These are phyloP conservation scores for Corymbia maculata DNA, from an alignment of 345 rosid genomes.

Conservation along the genomic window DNA sequence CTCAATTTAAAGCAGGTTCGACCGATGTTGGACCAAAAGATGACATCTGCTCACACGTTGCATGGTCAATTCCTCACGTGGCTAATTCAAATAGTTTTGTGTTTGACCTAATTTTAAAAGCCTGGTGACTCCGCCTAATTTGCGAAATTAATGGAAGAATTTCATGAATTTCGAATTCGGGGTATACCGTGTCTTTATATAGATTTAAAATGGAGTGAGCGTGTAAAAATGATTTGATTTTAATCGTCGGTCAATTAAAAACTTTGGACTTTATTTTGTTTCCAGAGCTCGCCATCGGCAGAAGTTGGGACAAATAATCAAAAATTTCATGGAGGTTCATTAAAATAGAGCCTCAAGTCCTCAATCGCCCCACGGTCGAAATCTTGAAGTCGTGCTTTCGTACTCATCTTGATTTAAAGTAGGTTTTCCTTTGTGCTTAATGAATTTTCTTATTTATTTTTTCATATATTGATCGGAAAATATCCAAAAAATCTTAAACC, in stretches of 20 bases:
- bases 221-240: neutral
- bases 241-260: neutral
- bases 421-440: neutral
- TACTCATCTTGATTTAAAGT: no score
- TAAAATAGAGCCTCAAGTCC: neutral
- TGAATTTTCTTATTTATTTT: neutral
- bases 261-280: neutral
- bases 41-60: neutral
- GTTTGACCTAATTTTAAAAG: neutral
- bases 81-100: neutral
- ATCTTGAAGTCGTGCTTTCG: neutral
- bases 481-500: no score
- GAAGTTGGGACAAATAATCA: neutral
- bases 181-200: neutral
- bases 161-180: neutral
- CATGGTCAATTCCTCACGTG: neutral
- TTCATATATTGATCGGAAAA: neutral
- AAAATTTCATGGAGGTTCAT: neutral
- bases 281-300: neutral
- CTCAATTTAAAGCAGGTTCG: neutral
- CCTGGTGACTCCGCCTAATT: neutral
- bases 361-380: neutral
- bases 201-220: neutral
- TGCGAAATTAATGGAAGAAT: neutral
- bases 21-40: no score